Percentiles rank a stretch among this genome's conserved stretches.
phyloP scores from a whole-genome alignment of 2,329 filamentous ascomycete species.

The Epichloe elymi region DNA sequence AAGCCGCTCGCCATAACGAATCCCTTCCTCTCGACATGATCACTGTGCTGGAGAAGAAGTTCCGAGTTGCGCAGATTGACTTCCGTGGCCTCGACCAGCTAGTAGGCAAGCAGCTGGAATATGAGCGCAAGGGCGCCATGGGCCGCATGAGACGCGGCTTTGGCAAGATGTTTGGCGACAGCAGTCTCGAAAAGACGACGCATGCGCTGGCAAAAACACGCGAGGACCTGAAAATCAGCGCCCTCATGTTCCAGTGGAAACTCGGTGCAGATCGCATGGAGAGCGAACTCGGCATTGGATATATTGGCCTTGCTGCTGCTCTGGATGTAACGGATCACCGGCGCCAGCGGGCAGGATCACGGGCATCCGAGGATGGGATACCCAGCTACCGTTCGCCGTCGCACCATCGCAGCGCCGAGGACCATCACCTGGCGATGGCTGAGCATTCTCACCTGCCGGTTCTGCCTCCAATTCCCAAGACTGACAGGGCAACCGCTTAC shows the following conservation, averaged over 20 bases:
- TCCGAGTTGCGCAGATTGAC: constrained; percentile 46
- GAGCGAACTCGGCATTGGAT: constrained; percentile 50
- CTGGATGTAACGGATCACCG: constrained; percentile 31
- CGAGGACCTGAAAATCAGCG: constrained; percentile 50
- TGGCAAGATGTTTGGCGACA: constrained; percentile 49
- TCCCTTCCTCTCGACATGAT: constrained; percentile 46
- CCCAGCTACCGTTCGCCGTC: neutral
- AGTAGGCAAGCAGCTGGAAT: constrained; percentile 46
- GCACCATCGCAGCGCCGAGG: constrained; percentile 6
- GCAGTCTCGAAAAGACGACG: constrained; percentile 47
- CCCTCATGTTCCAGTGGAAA: constrained; percentile 52
- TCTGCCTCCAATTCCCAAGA: constrained; percentile 3
- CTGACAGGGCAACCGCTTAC: constrained; percentile 1
- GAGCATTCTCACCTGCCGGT: neutral
- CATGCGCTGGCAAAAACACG: constrained; percentile 42
- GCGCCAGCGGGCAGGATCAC: constrained; percentile 7
- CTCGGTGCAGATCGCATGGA: constrained; percentile 46
- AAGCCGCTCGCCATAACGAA: constrained; percentile 35
- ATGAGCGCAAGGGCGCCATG: constrained; percentile 46
- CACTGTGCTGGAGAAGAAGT: constrained; percentile 50
- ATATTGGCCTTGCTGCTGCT: constrained; percentile 52
- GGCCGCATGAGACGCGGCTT: constrained; percentile 47
- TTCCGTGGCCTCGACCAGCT: constrained; percentile 52
- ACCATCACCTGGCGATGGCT: constrained; percentile 1
- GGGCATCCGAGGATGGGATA: constrained; percentile 5